These are phyloP conservation scores for Centaurea solstitialis DNA, from an alignment of 129 eudicot genomes.

Conservation along the genomic window DNA sequence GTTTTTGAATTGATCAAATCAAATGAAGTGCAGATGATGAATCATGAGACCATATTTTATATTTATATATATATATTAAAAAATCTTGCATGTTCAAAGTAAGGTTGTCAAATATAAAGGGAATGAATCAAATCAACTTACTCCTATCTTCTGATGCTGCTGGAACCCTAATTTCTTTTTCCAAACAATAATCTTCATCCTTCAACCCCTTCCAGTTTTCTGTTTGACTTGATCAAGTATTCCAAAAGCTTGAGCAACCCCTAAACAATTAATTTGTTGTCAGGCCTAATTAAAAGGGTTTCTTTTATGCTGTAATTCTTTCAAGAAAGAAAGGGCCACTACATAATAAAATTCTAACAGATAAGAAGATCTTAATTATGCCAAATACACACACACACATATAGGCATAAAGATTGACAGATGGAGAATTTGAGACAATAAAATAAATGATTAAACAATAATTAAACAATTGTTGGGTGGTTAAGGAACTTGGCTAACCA, in stretches of 20 bases:
- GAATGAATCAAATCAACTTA: constrained; percentile 17
- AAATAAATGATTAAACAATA: constrained; percentile 5
- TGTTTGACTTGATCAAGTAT: constrained; percentile 11
- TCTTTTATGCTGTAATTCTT: background rate
- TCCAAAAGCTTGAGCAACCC: constrained; percentile 25
- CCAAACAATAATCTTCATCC: constrained; percentile 20
- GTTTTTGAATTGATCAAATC: constrained; percentile 2
- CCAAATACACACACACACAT: background rate
- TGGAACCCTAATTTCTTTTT: constrained; percentile 11
- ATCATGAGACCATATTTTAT: background rate
- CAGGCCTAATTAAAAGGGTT: constrained; percentile 9
- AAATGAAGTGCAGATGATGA: constrained; percentile 1
- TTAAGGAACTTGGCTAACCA: constrained; percentile 20
- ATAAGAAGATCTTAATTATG: constrained; percentile 18
- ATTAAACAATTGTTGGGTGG: constrained; percentile 18
- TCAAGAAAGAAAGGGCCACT: constrained; percentile 3
- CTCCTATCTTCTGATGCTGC: background rate
- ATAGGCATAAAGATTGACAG: background rate
- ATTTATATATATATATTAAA: background rate
- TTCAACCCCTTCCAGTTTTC: constrained; percentile 14
- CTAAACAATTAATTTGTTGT: constrained; percentile 24
- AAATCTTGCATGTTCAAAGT: constrained; percentile 16
- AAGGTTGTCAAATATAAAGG: background rate
- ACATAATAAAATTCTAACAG: background rate
- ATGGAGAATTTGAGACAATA: background rate